Conservation (phyloP, 768 basidiomycete genomes). For the Trametes punicea region DNA sequence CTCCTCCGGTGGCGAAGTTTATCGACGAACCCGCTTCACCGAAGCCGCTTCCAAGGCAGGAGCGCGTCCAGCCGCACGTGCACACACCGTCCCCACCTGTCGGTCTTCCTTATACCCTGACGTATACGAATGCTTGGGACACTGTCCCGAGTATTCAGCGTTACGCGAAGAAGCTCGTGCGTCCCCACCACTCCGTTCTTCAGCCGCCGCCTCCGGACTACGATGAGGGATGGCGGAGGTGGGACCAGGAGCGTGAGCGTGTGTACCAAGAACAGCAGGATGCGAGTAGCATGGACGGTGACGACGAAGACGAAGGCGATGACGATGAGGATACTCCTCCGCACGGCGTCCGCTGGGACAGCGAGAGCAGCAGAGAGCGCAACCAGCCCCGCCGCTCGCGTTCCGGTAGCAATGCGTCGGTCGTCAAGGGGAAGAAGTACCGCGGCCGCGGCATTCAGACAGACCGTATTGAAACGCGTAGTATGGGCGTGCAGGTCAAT, state of each 20-base stretch:
- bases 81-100: slow-evolving; percentile 29
- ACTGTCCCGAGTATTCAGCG: slow-evolving; percentile 71
- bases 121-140: slow-evolving; percentile 86
- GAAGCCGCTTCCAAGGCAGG: slow-evolving; percentile 24
- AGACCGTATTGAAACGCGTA: slow-evolving; percentile 47
- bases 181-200: slow-evolving; percentile 42
- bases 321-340: slow-evolving; percentile 37
- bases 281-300: slow-evolving; percentile 75
- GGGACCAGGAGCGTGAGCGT: slow-evolving; percentile 34
- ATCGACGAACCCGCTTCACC: slow-evolving; percentile 24
- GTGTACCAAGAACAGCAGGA: slow-evolving; percentile 58
- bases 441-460: slow-evolving; percentile 73
- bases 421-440: slow-evolving; percentile 51
- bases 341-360: slow-evolving; percentile 10
- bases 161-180: slow-evolving; percentile 61
- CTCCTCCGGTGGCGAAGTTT: slow-evolving; percentile 37
- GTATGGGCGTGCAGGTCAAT: slow-evolving; percentile 59
- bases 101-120: slow-evolving; percentile 55
- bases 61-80: slow-evolving; percentile 2
- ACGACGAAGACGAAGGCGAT: slow-evolving; percentile 74
- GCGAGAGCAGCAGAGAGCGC: slow-evolving; percentile 21
- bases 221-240: slow-evolving; percentile 33
- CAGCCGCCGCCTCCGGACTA: slow-evolving; percentile 48
- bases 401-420: slow-evolving; percentile 33
- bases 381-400: slow-evolving; percentile 24